Conservation (phyloP, 2,329 filamentous ascomycete species). For the Volutella citrinella region DNA sequence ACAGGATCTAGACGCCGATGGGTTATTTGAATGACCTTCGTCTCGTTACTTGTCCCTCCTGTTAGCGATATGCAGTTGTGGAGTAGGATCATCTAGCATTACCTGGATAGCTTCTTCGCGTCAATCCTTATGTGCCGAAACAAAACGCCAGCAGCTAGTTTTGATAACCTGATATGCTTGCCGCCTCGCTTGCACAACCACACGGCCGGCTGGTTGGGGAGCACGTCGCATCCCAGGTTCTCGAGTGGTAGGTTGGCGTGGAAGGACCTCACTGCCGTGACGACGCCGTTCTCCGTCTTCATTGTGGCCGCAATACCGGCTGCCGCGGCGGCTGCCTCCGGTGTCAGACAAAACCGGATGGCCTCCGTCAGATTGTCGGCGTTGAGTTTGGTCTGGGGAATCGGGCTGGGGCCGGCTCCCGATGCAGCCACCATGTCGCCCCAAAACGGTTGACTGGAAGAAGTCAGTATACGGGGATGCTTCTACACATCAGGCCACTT, state of each 20-base stretch:
- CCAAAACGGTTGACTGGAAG: conserved; percentile 14
- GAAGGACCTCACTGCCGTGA: conserved; percentile 18
- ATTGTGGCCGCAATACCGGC: conserved; percentile 10
- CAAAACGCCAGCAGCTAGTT: conserved; percentile 12
- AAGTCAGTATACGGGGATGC: not conserved
- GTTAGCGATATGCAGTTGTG: not conserved
- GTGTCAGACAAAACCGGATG: conserved; percentile 10
- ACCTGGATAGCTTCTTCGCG: conserved; percentile 11
- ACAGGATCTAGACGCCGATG: conserved; percentile 18
- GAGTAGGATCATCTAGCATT: not conserved
- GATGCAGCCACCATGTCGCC: conserved; percentile 9
- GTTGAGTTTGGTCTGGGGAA: conserved; percentile 11
- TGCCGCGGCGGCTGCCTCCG: conserved; percentile 8
- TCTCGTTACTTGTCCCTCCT: conserved; percentile 10
- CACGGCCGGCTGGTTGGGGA: conserved; percentile 5
- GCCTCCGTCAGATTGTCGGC: conserved; percentile 11
- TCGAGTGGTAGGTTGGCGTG: conserved; percentile 19
- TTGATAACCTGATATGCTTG: conserved; percentile 12
- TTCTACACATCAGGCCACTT: not conserved
- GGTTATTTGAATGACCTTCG: conserved; percentile 9
- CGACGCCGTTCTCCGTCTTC: conserved; percentile 14
- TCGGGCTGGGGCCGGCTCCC: conserved; percentile 13
- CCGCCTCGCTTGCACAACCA: conserved; percentile 11
- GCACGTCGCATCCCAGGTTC: conserved; percentile 13
- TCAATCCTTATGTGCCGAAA: conserved; percentile 7